Evolutionary conservation across 176 grass and related monocot species (phyloP), one percentile per base, ranked within the genome.

Genomic region (Melocanna baccifera): DNA sequence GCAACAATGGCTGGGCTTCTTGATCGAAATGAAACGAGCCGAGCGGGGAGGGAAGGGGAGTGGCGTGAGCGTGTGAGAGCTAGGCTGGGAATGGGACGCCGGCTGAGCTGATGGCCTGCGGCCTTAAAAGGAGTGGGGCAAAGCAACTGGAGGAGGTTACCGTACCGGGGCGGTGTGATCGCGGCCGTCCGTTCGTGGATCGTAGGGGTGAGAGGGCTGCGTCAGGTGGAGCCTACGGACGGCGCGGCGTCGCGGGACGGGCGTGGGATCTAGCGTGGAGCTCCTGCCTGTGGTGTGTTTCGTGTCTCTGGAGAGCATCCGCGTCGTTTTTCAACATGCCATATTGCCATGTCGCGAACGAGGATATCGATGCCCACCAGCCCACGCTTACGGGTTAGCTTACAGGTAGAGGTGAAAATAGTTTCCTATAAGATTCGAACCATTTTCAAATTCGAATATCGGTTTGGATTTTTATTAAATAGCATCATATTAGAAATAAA

Each of bases 241-340:
- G 42, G 42, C 9, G 76, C 39, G n/a, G 37, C 53, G 76, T 64
- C 77, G 46, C 43, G n/a, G 67, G 65, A 32, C 9, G 8, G 30
- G 14, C 56, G 76, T 59, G 22, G 56, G 67, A 80, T 86, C 84
- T 79, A 18, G 9, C 66, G 53, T 10, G 53, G 12, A 43, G 18
- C 16, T 23, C 2, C 39, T 36, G 14, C 58, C 71, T 65, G 58
- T 74, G 42, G 41, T 39, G 43, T 5, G 47, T 16, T 50, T 50
- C 0, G 47, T 50, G 47, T 0, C 42, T 43, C 7, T 8, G 12
- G 45, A 47, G n/a, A 40, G 14, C n/a, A 4, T 10, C 37, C 37
- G n/a, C 12, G n/a, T 62, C 37, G 15, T 12, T 19, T 12, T 19
- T 37, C 36, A 9, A 4, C 37, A 39, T 39, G n/a, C n/a, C n/a